Evolutionary conservation across 768 basidiomycete genomes (phyloP).

Genomic region (Rhodotorula kratochvilovae): DNA sequence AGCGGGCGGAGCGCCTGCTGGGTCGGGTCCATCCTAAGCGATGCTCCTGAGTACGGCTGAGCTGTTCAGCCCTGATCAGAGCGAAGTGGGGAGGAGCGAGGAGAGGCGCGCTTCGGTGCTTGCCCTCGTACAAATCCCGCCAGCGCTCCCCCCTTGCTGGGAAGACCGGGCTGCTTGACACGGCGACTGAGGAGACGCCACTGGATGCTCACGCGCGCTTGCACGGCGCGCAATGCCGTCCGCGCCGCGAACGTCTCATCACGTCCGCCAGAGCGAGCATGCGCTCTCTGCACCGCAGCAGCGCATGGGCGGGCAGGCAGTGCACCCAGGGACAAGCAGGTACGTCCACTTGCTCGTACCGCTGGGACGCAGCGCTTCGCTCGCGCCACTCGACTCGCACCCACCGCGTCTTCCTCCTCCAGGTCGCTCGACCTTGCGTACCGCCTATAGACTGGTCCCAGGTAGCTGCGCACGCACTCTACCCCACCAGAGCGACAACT

Average conservation of each 20-base stretch:
- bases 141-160: too few relatives aligned
- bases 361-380: too few relatives aligned
- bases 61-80: not conserved
- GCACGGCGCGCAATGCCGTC: constrained; percentile 12
- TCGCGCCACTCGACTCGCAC: not conserved
- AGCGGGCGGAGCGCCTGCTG: constrained; percentile 9
- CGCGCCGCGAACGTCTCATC: not conserved
- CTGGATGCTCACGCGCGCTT: constrained; percentile 18
- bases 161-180: not conserved
- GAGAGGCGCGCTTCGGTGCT: not conserved
- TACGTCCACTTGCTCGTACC: not conserved
- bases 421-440: not conserved
- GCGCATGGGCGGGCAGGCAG: not conserved
- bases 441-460: constrained; percentile 19
- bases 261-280: not conserved
- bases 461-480: too few relatives aligned
- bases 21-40: not conserved
- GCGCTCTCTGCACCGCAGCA: not conserved
- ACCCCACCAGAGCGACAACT: too few relatives aligned
- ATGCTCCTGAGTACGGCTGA: not conserved
- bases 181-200: not conserved
- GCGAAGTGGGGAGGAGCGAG: too few relatives aligned
- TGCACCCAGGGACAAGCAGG: not conserved
- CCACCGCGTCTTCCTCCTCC: not conserved
- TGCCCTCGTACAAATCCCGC: not conserved